phyloP scores from a whole-genome alignment of 305 asterid genomes.

The Solanum hybrid region DNA sequence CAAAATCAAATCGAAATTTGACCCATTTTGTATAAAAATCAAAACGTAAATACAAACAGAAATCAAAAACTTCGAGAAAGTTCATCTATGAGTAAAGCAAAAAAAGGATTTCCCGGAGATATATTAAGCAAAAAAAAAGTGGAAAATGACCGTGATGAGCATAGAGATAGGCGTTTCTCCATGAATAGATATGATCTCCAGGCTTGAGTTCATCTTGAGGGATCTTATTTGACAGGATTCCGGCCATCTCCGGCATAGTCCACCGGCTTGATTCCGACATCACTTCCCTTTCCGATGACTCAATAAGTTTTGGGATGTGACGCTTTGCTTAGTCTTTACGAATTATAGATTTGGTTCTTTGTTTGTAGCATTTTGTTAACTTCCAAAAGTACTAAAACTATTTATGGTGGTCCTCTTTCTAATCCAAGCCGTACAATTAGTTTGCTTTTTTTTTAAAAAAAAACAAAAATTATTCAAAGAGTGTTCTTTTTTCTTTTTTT shows the following conservation, averaged over 20 bases:
- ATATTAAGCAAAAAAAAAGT: background rate
- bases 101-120: background rate
- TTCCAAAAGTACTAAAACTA: background rate
- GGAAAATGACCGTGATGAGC: slow-evolving; percentile 64
- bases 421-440: background rate
- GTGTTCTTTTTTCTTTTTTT: background rate
- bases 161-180: slow-evolving; percentile 74
- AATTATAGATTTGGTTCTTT: background rate
- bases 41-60: background rate
- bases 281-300: background rate
- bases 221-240: slow-evolving; percentile 62
- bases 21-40: background rate
- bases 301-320: background rate
- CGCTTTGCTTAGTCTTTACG: background rate
- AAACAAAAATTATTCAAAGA: background rate
- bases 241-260: slow-evolving; percentile 13
- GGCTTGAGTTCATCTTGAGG: slow-evolving; percentile 38
- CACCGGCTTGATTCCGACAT: background rate
- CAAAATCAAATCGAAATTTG: background rate
- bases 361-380: background rate
- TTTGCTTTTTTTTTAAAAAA: background rate
- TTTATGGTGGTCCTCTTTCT: background rate
- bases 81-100: background rate
- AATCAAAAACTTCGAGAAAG: background rate
- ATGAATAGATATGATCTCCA: slow-evolving; percentile 86